Evolutionary conservation across 139 green algal genomes (phyloP).

Genomic region (Mesotaenium endlicherianum): DNA sequence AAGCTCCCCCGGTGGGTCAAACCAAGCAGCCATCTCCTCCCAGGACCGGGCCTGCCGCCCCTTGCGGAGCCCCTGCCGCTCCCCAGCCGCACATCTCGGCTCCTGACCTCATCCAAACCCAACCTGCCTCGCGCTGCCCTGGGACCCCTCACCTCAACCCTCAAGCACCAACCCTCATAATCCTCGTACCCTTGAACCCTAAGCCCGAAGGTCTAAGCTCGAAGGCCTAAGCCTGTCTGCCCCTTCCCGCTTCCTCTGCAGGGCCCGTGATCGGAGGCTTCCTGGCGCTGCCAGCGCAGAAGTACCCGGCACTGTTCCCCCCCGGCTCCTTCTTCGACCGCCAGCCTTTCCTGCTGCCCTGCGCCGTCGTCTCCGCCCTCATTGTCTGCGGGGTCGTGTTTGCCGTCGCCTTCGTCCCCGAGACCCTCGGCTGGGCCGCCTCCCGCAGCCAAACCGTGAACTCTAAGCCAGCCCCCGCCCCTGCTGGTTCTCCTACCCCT

Average conservation of each 20-base stretch:
- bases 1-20: no score
- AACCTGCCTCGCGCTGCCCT: no score
- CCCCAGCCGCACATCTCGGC: no score
- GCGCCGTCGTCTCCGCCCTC: constrained; percentile 7
- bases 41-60: no score
- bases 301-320: constrained; percentile 28
- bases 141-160: no score
- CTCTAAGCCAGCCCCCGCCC: not conserved
- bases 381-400: not conserved
- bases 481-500: not conserved
- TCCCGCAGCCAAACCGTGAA: not conserved
- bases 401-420: not conserved
- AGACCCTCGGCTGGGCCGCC: constrained; percentile 6
- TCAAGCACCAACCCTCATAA: no score
- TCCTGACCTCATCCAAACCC: no score
- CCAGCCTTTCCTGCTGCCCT: constrained; percentile 24
- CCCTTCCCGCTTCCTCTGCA: not conserved
- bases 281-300: constrained; percentile 17
- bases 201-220: no score
- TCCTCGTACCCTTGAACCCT: no score
- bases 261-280: constrained; percentile 22
- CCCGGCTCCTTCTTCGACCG: not conserved
- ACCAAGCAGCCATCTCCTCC: no score
- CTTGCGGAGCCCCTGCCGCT: no score
- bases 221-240: no score